These are phyloP conservation scores for Cyanidioschyzon merolae DNA, from an alignment of 23 red algal genomes.

Conservation along the genomic window DNA sequence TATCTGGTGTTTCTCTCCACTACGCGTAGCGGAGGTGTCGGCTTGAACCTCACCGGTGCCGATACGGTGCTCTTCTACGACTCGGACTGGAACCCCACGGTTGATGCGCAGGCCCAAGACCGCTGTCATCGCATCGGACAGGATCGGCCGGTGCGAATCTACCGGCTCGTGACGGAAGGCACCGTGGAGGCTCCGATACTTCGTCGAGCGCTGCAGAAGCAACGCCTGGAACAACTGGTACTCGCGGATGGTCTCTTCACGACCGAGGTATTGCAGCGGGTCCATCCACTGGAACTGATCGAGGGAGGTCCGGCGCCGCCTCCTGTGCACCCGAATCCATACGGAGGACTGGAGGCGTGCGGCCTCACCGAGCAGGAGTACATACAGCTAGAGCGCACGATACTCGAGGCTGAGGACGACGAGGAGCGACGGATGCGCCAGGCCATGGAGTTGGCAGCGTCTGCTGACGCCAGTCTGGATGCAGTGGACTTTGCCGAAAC, in stretches of 20 bases:
- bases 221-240: conserved; percentile 49
- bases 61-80: conserved; percentile 96
- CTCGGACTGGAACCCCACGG: conserved; percentile 90
- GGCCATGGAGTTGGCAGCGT: not conserved
- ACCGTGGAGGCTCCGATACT: conserved; percentile 95
- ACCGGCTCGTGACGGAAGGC: conserved; percentile 56
- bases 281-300: conserved; percentile 17
- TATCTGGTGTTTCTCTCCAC: conserved; percentile 81
- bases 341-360: not conserved
- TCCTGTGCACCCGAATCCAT: conserved; percentile 9
- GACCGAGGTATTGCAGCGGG: conserved; percentile 16
- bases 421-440: not conserved
- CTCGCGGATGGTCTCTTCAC: conserved; percentile 30
- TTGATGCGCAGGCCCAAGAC: conserved; percentile 96
- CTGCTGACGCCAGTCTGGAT: not conserved
- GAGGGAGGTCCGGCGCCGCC: conserved; percentile 33
- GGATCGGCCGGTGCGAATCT: conserved; percentile 66
- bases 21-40: conserved; percentile 73
- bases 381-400: not conserved
- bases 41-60: conserved; percentile 81
- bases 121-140: conserved; percentile 95
- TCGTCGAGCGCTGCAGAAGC: conserved; percentile 57
- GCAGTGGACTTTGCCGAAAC: not conserved
- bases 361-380: not conserved
- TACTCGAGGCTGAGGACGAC: conserved; percentile 9